Conservation (phyloP, 108 stramenopile species). For the Nitzschia sp. region DNA sequence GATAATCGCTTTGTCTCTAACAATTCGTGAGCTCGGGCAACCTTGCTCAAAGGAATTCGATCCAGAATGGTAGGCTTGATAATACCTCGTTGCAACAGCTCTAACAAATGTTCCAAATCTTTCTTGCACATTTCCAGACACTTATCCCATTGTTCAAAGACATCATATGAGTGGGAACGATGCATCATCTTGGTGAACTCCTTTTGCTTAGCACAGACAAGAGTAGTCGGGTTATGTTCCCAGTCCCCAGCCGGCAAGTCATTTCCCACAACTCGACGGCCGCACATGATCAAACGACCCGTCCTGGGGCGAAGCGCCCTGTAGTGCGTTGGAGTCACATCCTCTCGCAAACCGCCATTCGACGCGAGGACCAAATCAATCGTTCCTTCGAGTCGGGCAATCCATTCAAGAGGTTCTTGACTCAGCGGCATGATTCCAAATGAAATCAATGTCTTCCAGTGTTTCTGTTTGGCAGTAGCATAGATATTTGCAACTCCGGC, state of each 20-base stretch:
- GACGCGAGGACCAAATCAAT: conserved; percentile 43
- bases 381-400: conserved; percentile 28
- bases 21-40: conserved; percentile 49
- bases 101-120: conserved; percentile 41
- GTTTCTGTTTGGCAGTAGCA: conserved; percentile 45
- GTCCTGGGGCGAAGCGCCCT: conserved; percentile 19
- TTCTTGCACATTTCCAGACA: conserved; percentile 40
- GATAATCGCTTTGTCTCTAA: conserved; percentile 35
- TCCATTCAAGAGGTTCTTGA: conserved; percentile 34
- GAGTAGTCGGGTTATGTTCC: background rate
- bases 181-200: conserved; percentile 8
- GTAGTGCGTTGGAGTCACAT: conserved; percentile 26
- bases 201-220: conserved; percentile 32
- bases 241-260: conserved; percentile 24
- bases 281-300: conserved; percentile 21
- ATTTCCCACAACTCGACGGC: conserved; percentile 24
- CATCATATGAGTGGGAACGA: conserved; percentile 31
- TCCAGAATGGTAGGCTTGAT: conserved; percentile 45
- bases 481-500: conserved; percentile 43
- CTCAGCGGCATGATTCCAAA: conserved; percentile 48
- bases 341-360: conserved; percentile 31
- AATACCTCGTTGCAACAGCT: conserved; percentile 21
- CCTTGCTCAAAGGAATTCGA: conserved; percentile 48
- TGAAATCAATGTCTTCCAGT: conserved; percentile 30
- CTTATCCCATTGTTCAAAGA: conserved; percentile 46